Evolutionary conservation across 2,329 filamentous ascomycete species (phyloP).

Genomic region (Colletotrichum cereale): DNA sequence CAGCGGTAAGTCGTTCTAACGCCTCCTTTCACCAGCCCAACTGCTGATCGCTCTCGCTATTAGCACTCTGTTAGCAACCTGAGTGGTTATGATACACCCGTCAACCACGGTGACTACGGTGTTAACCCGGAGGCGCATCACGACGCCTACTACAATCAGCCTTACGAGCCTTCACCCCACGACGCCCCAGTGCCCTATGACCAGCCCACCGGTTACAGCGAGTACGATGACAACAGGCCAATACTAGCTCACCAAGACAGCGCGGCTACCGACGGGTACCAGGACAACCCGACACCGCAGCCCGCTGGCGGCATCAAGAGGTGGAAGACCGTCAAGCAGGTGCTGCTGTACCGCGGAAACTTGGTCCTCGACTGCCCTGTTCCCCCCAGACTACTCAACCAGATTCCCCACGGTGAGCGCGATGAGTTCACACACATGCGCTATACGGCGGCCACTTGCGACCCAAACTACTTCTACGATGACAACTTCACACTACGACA

Average conservation of each 20-base stretch:
- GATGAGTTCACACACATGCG: constrained; percentile 94
- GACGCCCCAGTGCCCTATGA: constrained; percentile 69
- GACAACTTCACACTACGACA: constrained; percentile 93
- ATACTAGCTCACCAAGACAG: constrained; percentile 77
- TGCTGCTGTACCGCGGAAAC: constrained; percentile 96
- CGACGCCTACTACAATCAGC: constrained; percentile 86
- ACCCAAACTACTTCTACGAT: constrained; percentile 88
- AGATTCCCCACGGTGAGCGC: constrained; percentile 90
- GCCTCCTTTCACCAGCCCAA: background rate
- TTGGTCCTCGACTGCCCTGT: constrained; percentile 97
- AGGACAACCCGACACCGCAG: constrained; percentile 56
- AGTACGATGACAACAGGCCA: constrained; percentile 79
- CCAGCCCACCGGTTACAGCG: constrained; percentile 47
- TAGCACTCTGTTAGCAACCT: constrained; percentile 68
- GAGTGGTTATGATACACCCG: constrained; percentile 52
- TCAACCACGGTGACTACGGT: constrained; percentile 75
- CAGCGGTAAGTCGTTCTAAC: constrained; percentile 74
- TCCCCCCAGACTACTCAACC: constrained; percentile 86
- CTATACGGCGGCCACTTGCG: constrained; percentile 94
- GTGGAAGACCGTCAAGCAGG: constrained; percentile 99
- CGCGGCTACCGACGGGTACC: constrained; percentile 59
- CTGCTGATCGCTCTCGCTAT: background rate
- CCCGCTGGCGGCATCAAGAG: constrained; percentile 77
- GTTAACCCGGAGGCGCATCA: constrained; percentile 88
- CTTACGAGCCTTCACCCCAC: constrained; percentile 78